Conservation (phyloP, 257 asterid genomes). For the Solanum bulbocastanum region DNA sequence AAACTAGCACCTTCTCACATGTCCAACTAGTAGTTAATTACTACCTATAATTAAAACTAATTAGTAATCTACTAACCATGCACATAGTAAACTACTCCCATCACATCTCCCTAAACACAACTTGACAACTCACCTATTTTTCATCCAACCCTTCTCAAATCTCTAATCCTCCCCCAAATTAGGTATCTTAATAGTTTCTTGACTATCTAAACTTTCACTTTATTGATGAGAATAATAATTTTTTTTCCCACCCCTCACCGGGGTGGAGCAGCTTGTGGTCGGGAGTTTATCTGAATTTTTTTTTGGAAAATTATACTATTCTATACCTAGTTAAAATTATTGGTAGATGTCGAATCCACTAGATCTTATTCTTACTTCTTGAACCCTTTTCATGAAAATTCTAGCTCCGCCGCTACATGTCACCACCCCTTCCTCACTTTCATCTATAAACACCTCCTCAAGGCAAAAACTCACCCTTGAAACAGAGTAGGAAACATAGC, state of each 20-base stretch:
- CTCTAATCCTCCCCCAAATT: not conserved
- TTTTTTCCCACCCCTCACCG: not conserved
- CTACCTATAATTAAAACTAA: not conserved
- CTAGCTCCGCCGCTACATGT: accelerated
- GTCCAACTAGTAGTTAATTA: not conserved
- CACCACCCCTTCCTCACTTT: not conserved
- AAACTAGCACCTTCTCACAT: not conserved
- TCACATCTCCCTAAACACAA: not conserved
- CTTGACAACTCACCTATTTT: not conserved
- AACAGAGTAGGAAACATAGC: not conserved
- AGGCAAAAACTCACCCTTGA: not conserved
- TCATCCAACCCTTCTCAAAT: not conserved
- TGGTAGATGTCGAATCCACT: not conserved
- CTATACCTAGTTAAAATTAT: too few species aligned
- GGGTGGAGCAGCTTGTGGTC: not conserved
- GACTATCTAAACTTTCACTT: not conserved
- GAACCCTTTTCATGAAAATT: not conserved
- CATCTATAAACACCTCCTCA: not conserved
- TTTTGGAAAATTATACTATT: too few species aligned
- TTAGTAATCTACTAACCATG: not conserved
- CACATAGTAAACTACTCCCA: not conserved
- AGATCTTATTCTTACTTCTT: not conserved
- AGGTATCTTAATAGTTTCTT: not conserved
- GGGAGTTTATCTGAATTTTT: too few species aligned
- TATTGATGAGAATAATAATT: not conserved